Conservation (phyloP, 148 eudicot genomes). For the Beta vulgaris region DNA sequence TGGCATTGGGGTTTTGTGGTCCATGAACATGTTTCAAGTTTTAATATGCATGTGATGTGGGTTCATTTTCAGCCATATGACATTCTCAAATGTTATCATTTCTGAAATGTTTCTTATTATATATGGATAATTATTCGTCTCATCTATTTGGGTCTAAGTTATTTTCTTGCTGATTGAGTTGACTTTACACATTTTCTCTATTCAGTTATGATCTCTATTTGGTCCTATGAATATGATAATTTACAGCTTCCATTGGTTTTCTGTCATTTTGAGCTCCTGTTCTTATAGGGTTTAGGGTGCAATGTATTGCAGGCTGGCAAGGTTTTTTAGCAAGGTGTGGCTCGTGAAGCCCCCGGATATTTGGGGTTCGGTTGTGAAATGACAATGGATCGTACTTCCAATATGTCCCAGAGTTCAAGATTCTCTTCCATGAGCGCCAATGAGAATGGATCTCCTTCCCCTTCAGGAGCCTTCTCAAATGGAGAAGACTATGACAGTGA, state of each 20-base stretch:
- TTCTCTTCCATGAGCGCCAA: slow-evolving; percentile 61
- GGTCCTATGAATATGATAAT: neutral
- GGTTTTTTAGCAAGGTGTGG: slow-evolving; percentile 9
- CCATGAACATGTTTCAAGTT: slow-evolving; percentile 20
- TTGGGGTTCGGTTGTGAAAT: slow-evolving; percentile 32
- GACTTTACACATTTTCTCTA: slow-evolving; percentile 15
- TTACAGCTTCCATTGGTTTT: slow-evolving; percentile 10
- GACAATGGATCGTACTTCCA: slow-evolving; percentile 56
- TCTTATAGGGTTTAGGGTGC: slow-evolving; percentile 11
- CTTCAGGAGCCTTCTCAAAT: slow-evolving; percentile 52
- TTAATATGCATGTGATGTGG: neutral
- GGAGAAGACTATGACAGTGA: slow-evolving; percentile 97
- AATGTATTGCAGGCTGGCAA: slow-evolving; percentile 16
- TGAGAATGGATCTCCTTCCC: slow-evolving; percentile 71
- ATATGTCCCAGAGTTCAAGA: slow-evolving; percentile 65
- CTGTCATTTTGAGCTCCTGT: slow-evolving; percentile 12
- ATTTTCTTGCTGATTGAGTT: slow-evolving; percentile 20
- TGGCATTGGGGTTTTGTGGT: slow-evolving; percentile 27
- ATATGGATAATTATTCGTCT: neutral
- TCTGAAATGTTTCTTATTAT: neutral
- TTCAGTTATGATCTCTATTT: neutral
- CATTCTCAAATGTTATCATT: slow-evolving; percentile 1
- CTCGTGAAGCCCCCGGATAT: slow-evolving; percentile 3
- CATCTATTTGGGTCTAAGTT: slow-evolving; percentile 5
- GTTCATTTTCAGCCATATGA: slow-evolving; percentile 6